A percentile compares a stretch with the other conserved stretches of the same genome.
Conservation (phyloP, 2,329 filamentous ascomycete species). For the Leptosphaerulina australis region DNA sequence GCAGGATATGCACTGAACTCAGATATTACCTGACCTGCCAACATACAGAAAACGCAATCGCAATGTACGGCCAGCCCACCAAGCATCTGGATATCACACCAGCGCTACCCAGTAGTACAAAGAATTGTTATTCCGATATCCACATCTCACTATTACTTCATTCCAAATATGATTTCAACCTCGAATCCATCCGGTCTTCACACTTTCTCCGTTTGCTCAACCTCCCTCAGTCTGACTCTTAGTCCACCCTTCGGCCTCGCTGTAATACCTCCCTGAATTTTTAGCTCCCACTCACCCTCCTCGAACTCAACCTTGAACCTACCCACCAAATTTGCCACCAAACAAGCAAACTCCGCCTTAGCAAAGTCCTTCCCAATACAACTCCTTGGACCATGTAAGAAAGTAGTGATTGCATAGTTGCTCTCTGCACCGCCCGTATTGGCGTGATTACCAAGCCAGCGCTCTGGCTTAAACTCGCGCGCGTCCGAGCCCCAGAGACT, state of each 20-base stretch:
- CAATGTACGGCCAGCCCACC: no score
- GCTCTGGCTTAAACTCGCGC: conserved; percentile 74
- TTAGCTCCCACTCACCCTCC: conserved; percentile 62
- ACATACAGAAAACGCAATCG: no score
- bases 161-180: background rate
- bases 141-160: background rate
- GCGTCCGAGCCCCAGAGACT: conserved; percentile 80
- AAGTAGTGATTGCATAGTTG: conserved; percentile 81
- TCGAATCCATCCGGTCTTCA: background rate
- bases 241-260: conserved; percentile 74
- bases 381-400: conserved; percentile 82
- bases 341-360: conserved; percentile 80
- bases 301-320: conserved; percentile 73
- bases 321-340: conserved; percentile 78
- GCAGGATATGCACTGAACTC: no score
- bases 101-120: no score
- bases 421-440: conserved; percentile 73
- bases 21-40: no score
- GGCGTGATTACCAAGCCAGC: conserved; percentile 54
- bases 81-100: no score
- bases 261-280: conserved; percentile 74
- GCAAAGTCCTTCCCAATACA: conserved; percentile 87
- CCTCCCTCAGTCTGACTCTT: conserved; percentile 65
- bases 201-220: conserved; percentile 4
- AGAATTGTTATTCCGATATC: no score